A percentile compares a stretch with the other conserved stretches of the same genome.
These are phyloP conservation scores for Astrephomene gubernaculifera DNA, from an alignment of 139 green algal species.

Conservation along the genomic window DNA sequence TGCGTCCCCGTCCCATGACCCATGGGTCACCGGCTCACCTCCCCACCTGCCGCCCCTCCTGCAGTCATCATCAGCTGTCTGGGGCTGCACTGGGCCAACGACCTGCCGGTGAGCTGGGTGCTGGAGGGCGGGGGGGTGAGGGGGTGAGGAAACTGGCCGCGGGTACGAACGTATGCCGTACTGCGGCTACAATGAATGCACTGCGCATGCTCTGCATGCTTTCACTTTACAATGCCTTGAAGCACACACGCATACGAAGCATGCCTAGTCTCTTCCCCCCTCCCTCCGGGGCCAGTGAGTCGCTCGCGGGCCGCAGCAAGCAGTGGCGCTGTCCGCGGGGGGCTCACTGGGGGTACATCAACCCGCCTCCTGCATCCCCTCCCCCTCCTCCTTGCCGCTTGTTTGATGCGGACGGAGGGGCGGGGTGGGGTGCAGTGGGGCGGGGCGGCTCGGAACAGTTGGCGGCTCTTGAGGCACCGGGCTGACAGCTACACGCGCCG, in stretches of 20 bases:
- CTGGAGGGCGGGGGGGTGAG: not conserved
- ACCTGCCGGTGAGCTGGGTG: conserved; percentile 70
- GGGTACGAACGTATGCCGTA: too few species aligned
- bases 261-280: not conserved
- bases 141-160: not conserved
- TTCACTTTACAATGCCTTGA: too few species aligned
- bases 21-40: too few species aligned
- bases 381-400: too few species aligned
- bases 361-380: not conserved
- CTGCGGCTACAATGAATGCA: too few species aligned
- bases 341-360: not conserved
- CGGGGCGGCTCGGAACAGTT: conserved; percentile 38
- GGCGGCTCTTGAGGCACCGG: conserved; percentile 29
- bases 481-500: conserved; percentile 22
- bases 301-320: conserved; percentile 6
- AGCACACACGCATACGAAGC: too few species aligned
- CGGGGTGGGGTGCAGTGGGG: not conserved
- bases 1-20: too few species aligned
- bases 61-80: conserved; percentile 76
- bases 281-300: not conserved
- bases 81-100: conserved; percentile 86
- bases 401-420: too few species aligned
- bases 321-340: conserved; percentile 7
- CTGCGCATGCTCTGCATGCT: too few species aligned
- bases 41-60: not conserved